Evolutionary conservation across 805 yeast genomes (phyloP), one percentile per base, ranked within the genome.

Genomic region (Ascoidea asiatica): DNA sequence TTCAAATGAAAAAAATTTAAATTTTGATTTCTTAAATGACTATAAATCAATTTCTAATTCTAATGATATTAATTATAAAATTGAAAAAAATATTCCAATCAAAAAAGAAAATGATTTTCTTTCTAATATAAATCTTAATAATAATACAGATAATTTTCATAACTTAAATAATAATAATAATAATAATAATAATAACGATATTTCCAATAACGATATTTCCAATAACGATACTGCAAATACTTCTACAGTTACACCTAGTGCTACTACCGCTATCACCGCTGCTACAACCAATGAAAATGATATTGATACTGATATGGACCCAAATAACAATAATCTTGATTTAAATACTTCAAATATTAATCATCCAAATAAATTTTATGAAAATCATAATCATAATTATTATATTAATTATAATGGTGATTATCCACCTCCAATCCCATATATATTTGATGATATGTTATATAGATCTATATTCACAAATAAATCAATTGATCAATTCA

Each of bases 291-390:
- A 20, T 19, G 21, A 39, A n/a, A 29, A 29, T 19, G 17, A 13
- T 6, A 41, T 38, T 15, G 36, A 33, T 35, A 35, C 19, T n/a
- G 39, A 36, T 29, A 21, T 19, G 51, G 68, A 36, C 21, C 61
- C 65, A 48, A 67, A 58, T 7, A 13, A 23, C 35, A 23, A 23
- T 23, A 23, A 23, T 23, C 6, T 7, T 23, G 13, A 6, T 23
- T 5, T 18, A 5, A 19, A 20, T 21, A 19, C 22, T n/a, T 15
- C 19, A 13, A 33, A 15, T 33, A 8, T 33, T 8, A 15, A 11
- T 15, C 36, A 33, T 33, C 8, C 15, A 6, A 37, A 3, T 29
- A 15, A 29, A 11, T 29, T 29, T 29, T 29, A 29, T 29, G 15
- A 29, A 11, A 29, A 29, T 29, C 35, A 29, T 15, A 29, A 29